These are phyloP conservation scores for Lactarius evosmus DNA, from an alignment of 768 basidiomycete species.

Conservation along the genomic window DNA sequence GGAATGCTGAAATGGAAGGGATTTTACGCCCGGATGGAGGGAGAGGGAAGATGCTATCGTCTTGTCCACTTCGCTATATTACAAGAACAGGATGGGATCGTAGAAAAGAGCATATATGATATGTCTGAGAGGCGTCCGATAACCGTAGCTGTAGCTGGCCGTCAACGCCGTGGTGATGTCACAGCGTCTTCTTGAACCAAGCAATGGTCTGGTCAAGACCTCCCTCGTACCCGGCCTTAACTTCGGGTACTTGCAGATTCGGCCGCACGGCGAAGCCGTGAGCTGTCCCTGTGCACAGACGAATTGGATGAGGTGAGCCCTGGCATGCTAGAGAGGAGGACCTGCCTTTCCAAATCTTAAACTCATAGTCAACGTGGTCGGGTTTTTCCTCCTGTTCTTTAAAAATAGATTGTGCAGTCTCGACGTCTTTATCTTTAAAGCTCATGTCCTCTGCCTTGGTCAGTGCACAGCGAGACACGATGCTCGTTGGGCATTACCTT, in stretches of 20 bases:
- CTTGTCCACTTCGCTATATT: background rate
- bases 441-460: constrained; percentile 35
- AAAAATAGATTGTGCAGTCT: constrained; percentile 35
- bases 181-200: constrained; percentile 44
- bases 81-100: background rate
- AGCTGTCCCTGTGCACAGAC: constrained; percentile 38
- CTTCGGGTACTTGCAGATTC: constrained; percentile 41
- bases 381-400: constrained; percentile 33
- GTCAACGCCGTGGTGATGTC: background rate
- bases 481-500: constrained; percentile 32
- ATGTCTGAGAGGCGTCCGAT: background rate
- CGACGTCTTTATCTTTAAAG: constrained; percentile 32
- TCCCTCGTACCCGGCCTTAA: constrained; percentile 45
- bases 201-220: constrained; percentile 41
- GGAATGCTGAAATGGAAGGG: too few species aligned
- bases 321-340: background rate
- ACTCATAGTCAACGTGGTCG: constrained; percentile 36
- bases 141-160: background rate
- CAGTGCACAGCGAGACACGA: background rate
- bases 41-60: background rate
- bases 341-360: constrained; percentile 38
- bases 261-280: constrained; percentile 52
- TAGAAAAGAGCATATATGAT: background rate
- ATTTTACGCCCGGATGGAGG: too few species aligned
- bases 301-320: constrained; percentile 17